Conservation (phyloP, 192 early-diverging fungal species). For the Coemansia sp. region DNA sequence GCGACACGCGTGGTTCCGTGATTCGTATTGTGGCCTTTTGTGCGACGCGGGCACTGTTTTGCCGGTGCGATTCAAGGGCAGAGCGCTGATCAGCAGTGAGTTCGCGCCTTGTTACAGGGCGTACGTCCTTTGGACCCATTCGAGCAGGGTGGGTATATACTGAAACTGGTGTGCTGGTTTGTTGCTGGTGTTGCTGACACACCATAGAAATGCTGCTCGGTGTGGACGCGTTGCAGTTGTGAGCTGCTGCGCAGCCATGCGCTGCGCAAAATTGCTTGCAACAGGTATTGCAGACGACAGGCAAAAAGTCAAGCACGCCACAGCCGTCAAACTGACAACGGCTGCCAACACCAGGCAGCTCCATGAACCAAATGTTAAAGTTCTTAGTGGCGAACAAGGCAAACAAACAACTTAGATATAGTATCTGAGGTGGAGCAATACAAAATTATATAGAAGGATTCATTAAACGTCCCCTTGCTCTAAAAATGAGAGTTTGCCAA, state of each 20-base stretch:
- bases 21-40: neutral
- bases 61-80: constrained; percentile 23
- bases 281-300: constrained; percentile 27
- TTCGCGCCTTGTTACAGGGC: constrained; percentile 17
- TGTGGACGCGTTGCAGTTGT: constrained; percentile 20
- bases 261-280: constrained; percentile 29
- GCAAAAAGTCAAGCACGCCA: constrained; percentile 40
- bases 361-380: constrained; percentile 23
- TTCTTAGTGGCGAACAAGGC: neutral
- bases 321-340: constrained; percentile 36
- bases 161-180: constrained; percentile 20
- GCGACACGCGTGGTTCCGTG: constrained; percentile 18
- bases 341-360: constrained; percentile 41
- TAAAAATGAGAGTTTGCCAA: neutral
- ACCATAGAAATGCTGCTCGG: neutral
- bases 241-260: constrained; percentile 24
- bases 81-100: constrained; percentile 29
- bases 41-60: neutral
- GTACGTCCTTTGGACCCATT: constrained; percentile 21
- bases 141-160: constrained; percentile 32
- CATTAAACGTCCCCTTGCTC: neutral
- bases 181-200: neutral
- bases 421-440: neutral
- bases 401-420: neutral
- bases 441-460: neutral